A percentile compares a stretch with the other conserved stretches of the same genome.
Conservation (phyloP, 2,329 filamentous ascomycete species). For the Nannizziopsis barbatae region DNA sequence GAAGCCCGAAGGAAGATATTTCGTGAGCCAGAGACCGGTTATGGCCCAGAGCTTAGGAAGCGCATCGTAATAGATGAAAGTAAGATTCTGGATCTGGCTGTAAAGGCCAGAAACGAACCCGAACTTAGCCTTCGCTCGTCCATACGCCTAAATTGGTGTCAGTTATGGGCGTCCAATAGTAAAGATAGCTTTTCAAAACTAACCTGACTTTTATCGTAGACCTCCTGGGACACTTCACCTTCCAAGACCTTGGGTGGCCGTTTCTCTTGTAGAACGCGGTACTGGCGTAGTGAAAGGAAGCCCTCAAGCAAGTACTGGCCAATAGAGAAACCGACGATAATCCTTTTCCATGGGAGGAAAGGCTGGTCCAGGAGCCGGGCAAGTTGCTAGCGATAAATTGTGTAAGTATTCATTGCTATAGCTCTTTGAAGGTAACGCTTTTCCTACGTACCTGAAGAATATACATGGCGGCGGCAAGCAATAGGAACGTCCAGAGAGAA, state of each 20-base stretch:
- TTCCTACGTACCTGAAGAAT: conserved; percentile 26
- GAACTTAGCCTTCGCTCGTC: conserved; percentile 89
- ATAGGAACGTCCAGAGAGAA: neutral
- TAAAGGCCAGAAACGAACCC: conserved; percentile 69
- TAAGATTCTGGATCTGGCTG: conserved; percentile 76
- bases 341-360: conserved; percentile 91
- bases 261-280: conserved; percentile 67
- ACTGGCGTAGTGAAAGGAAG: conserved; percentile 81
- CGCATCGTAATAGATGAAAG: conserved; percentile 80
- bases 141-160: conserved; percentile 57
- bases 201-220: conserved; percentile 86
- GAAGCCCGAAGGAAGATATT: conserved; percentile 65
- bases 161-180: neutral
- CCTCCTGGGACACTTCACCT: conserved; percentile 76
- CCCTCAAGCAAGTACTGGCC: conserved; percentile 85
- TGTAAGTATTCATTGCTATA: neutral
- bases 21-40: conserved; percentile 62
- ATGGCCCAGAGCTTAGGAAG: conserved; percentile 83
- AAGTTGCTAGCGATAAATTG: conserved; percentile 44
- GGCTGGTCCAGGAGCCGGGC: conserved; percentile 81
- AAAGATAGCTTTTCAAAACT: conserved; percentile 6
- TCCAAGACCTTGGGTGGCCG: conserved; percentile 76
- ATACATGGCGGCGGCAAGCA: conserved; percentile 21
- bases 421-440: conserved; percentile 12
- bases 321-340: conserved; percentile 88